These are phyloP conservation scores for Powellomyces hirtus DNA, from an alignment of 192 early-diverging fungal species.

Conservation along the genomic window DNA sequence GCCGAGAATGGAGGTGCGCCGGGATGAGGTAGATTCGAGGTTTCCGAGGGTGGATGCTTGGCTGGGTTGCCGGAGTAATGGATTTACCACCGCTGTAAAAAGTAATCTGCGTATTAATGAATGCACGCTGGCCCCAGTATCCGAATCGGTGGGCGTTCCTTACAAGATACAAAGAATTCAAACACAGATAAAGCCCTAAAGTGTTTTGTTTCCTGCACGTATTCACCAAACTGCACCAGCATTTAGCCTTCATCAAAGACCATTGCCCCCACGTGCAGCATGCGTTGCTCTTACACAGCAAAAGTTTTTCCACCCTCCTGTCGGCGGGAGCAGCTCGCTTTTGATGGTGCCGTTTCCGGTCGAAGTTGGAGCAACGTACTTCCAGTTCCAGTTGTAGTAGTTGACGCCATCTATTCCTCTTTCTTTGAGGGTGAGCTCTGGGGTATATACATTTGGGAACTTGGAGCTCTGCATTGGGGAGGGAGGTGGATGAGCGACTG, in stretches of 20 bases:
- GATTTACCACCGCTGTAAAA: background rate
- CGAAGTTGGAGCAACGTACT: slow-evolving; percentile 7
- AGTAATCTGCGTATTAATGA: slow-evolving; percentile 4
- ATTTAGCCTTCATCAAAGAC: background rate
- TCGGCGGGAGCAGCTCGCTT: slow-evolving; percentile 15
- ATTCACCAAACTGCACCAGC: slow-evolving; percentile 5
- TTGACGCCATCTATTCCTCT: slow-evolving; percentile 2
- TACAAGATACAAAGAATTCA: slow-evolving; percentile 25
- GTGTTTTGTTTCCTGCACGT: slow-evolving; percentile 1
- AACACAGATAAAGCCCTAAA: background rate
- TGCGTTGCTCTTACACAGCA: background rate
- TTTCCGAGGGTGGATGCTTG: background rate
- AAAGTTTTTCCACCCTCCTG: slow-evolving; percentile 20
- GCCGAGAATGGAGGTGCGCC: background rate
- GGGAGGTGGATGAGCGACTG: too few relatives aligned
- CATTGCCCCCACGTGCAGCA: background rate
- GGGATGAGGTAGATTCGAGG: background rate
- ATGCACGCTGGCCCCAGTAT: too few relatives aligned
- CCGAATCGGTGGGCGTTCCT: too few relatives aligned
- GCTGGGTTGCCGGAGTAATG: background rate
- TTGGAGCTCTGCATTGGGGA: background rate
- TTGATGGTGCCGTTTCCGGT: background rate
- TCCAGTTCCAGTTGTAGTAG: slow-evolving; percentile 17
- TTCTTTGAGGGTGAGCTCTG: background rate
- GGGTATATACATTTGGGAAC: background rate